Evolutionary conservation across 164 flowering plant species (phyloP), one percentile per base, ranked within the genome.

Genomic region (Berberis thunbergii): DNA sequence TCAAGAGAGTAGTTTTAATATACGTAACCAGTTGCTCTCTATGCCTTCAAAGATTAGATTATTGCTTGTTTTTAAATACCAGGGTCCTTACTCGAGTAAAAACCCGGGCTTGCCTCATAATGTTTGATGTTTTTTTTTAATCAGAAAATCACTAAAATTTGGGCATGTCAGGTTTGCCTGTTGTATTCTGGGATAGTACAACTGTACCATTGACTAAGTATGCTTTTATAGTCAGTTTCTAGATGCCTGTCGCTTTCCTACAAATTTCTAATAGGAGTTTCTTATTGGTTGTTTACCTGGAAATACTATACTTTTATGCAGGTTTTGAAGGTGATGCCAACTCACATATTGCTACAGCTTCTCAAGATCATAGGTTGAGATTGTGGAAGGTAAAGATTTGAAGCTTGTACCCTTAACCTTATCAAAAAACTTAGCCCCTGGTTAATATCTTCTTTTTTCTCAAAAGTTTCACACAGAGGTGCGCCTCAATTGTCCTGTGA

Each of bases 321-420:
- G 71, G 68, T 64, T 56, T 41, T 63, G 74, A 59, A 41, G 60
- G 60, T 60, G 48, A 48, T 43, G 45, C 65, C 60, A 67, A 59
- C 58, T 45, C 70, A 59, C 65, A 61, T 62, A 72, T 87, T 10
- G 91, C 96, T 39, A 87, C 97, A 69, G 97, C 90, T 68, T 91
- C 99, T 44, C 85, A 95, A 75, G 99, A 95, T 76, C 79, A 77
- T 64, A 85, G 94, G 13, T 41, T 95, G 67, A 86, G 92, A 69
- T 69, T 95, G 69, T 95, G 95, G 95, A 87, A 87, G 96, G 99
- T 95, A 86, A 69, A 10, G 54, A 43, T 12, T 13, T 45, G 26
- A 54, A 57, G 39, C 10, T 70, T 4, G 49, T 66, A 43, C 13
- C 54, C 10, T 56, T 43, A 43, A 45, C 49, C 10, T 55, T 52